Evolutionary conservation across 768 basidiomycete genomes (phyloP).

Genomic region (Boletus tylopilopsis): DNA sequence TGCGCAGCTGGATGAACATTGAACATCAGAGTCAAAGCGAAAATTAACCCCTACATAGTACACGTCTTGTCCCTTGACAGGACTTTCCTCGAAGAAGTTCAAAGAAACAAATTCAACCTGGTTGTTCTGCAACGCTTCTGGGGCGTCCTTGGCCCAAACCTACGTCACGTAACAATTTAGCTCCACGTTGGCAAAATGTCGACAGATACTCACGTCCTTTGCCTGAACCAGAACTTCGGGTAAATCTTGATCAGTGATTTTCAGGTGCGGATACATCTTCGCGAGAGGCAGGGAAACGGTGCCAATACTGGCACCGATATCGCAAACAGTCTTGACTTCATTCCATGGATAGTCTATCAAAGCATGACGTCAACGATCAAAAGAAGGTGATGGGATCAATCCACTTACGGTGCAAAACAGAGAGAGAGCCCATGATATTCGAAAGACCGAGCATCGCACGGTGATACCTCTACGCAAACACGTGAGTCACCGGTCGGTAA

Average conservation of each 20-base stretch:
- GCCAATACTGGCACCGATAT: constrained; percentile 29
- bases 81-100: constrained; percentile 19
- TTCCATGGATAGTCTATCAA: constrained; percentile 25
- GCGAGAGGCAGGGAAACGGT: constrained; percentile 27
- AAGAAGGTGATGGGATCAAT: neutral
- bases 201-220: constrained; percentile 11
- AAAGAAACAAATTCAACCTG: constrained; percentile 16
- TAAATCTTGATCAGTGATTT: constrained; percentile 27
- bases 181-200: neutral
- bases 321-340: constrained; percentile 23
- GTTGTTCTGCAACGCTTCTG: constrained; percentile 14
- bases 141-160: constrained; percentile 13
- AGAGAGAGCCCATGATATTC: constrained; percentile 21
- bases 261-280: constrained; percentile 25
- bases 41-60: constrained; percentile 19
- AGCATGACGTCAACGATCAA: neutral
- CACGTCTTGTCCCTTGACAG: constrained; percentile 16
- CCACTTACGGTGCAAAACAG: constrained; percentile 22
- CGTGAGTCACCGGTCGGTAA: neutral
- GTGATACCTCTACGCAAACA: constrained; percentile 17
- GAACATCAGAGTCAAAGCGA: neutral
- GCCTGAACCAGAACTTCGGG: constrained; percentile 25
- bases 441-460: constrained; percentile 22
- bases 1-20: constrained; percentile 17
- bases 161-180: no score